Percentiles rank a stretch among this genome's conserved stretches.
phyloP scores from a whole-genome alignment of 352 stramenopile genomes.

The Thalassiosira exigua region DNA sequence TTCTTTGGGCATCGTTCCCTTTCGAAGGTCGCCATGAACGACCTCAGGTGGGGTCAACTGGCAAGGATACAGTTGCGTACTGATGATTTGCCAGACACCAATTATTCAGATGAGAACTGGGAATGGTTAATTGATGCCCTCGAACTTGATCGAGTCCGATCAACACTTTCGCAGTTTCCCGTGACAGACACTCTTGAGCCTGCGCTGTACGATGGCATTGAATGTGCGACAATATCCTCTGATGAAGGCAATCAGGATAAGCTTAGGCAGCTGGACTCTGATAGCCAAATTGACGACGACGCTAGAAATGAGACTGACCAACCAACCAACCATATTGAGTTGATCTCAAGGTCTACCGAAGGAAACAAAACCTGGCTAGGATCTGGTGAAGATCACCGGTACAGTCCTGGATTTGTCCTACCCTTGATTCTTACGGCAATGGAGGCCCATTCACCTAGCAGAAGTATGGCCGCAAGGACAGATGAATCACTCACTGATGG shows the following conservation, averaged over 20 bases:
- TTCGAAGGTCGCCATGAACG: constrained; percentile 33
- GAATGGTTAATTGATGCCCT: constrained; percentile 73
- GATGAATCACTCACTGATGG: constrained; percentile 8
- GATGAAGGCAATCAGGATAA: constrained; percentile 14
- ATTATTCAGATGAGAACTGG: constrained; percentile 50
- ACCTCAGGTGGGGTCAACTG: constrained; percentile 38
- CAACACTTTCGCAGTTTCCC: constrained; percentile 70
- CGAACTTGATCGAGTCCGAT: constrained; percentile 61
- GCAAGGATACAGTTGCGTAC: constrained; percentile 14
- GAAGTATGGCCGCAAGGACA: background rate
- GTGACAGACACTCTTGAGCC: constrained; percentile 56
- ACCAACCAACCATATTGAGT: background rate
- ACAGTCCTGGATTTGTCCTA: constrained; percentile 80
- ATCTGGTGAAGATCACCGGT: constrained; percentile 57
- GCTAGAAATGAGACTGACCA: constrained; percentile 26
- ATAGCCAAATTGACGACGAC: background rate
- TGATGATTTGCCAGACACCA: too few species aligned
- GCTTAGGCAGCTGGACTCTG: too few species aligned
- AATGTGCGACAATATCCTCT: constrained; percentile 1
- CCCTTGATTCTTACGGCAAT: constrained; percentile 62
- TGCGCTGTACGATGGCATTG: constrained; percentile 24
- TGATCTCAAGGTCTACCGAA: too few species aligned
- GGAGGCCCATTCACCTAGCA: constrained; percentile 29
- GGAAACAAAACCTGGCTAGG: constrained; percentile 45
- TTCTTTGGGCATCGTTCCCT: too few species aligned